Base-by-base conservation (phyloP, 176 grass and related monocot genomes). In the Oryza glumipatula region DNA sequence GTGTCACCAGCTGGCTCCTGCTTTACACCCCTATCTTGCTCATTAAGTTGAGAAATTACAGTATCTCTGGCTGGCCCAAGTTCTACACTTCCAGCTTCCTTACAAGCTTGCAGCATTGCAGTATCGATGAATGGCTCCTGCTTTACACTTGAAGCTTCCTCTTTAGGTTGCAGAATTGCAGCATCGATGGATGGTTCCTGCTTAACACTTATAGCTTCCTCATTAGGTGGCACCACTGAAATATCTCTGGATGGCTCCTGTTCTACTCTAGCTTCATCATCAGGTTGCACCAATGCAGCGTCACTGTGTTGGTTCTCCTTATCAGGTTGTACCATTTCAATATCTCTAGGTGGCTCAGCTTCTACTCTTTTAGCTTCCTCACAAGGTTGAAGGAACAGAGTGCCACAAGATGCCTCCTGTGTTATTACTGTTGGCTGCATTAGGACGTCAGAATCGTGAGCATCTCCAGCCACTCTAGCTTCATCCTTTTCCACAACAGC, bases 401-500 rank as follows among this genome's bases (percentile, higher is more conserved):
- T 56, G 44, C 56, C 17, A 1, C 9, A 61, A 5, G 49, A 71
- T 71, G 65, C 71, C 11, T 32, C 77, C 19, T 80, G 77, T 65
- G 51, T 9, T 77, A 80, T 30, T 77, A 52, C 8, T 19, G 45
- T 51, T 81, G 64, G 11, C 11, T 72, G 70, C 72, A 85, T 71
- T 51, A 56, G 22, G 22, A 46, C 41, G 86, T 86, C 72, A 19
- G 65, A 77, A 66, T 66, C 65, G 72, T 77, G 43, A 81, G 6
- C 73, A 77, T 82, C 88, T 51, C 33, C 81, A 43, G 46, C 45
- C 83, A 52, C 41, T 63, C 21, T 67, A 91, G 76, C 10, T 75
- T 80, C 83, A 80, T 90, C 65, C 22, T 90, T 88, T 66, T 78
- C 77, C 44, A 63, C 51, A 80, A 74, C 73, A 51, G 36, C 67